Conservation (phyloP, 78 protist genomes). For the Dictyostelium intermedium region DNA sequence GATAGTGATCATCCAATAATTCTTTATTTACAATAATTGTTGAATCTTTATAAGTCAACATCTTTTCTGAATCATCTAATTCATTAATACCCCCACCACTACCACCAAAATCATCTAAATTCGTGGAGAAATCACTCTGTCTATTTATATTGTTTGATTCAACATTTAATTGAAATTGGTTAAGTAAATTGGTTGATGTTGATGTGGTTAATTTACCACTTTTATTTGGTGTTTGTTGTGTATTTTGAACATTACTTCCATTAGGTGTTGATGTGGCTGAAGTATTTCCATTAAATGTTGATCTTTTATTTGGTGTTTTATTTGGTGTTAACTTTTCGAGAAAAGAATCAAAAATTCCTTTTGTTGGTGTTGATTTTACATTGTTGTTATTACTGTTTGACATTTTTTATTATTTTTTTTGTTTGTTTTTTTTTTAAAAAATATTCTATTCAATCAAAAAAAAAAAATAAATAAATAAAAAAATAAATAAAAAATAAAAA, state of each 20-base stretch:
- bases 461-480: no score
- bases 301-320: neutral
- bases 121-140: neutral
- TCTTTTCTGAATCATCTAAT: neutral
- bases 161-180: neutral
- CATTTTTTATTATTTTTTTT: neutral
- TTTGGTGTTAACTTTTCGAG: slow-evolving; percentile 16
- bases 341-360: neutral
- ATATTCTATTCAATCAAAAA: no score
- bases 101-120: neutral
- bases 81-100: neutral
- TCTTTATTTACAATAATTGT: neutral
- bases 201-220: neutral
- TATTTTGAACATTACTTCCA: neutral
- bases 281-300: neutral
- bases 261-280: neutral
- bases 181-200: neutral
- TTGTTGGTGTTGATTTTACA: neutral
- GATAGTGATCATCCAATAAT: neutral
- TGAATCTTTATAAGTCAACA: neutral
- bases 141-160: neutral
- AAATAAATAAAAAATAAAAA: no score
- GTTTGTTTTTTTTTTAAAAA: neutral
- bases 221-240: neutral
- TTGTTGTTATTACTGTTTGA: neutral